A percentile compares a stretch with the other conserved stretches of the same genome.
Evolutionary conservation across 768 basidiomycete species (phyloP).

Genomic region (Cubamyces lactineus): DNA sequence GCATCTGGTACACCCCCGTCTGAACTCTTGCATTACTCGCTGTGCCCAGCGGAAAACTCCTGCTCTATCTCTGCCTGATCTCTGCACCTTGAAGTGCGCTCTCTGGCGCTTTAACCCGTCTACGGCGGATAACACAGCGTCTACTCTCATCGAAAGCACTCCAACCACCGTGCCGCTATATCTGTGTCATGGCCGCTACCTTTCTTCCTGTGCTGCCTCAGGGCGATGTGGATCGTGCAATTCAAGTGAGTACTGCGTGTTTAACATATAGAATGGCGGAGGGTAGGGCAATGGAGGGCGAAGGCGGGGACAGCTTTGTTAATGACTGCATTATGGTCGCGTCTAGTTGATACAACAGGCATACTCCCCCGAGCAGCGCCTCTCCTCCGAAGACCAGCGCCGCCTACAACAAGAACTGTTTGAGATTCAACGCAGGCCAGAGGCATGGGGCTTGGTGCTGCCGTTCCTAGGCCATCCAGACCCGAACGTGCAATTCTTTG

Average conservation of each 20-base stretch:
- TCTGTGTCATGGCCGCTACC: slow-evolving; percentile 6
- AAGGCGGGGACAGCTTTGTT: background rate
- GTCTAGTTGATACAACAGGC: slow-evolving; percentile 71
- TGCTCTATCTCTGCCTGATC: no score
- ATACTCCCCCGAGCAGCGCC: slow-evolving; percentile 53
- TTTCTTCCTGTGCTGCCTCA: slow-evolving; percentile 58
- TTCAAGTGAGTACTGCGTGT: slow-evolving; percentile 50
- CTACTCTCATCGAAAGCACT: background rate
- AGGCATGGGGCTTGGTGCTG: slow-evolving; percentile 84
- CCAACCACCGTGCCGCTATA: no score
- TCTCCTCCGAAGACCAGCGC: slow-evolving; percentile 62
- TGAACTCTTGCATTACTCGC: no score
- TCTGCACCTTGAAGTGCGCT: no score
- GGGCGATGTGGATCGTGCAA: slow-evolving; percentile 59
- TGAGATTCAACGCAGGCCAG: slow-evolving; percentile 73
- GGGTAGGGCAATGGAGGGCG: background rate
- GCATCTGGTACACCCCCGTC: background rate
- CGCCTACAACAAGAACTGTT: slow-evolving; percentile 73
- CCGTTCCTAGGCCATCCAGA: slow-evolving; percentile 74
- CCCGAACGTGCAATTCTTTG: slow-evolving; percentile 90
- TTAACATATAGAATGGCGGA: no score
- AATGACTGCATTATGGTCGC: background rate
- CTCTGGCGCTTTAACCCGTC: no score
- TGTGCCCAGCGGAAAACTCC: no score
- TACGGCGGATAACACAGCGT: no score